phyloP scores from a whole-genome alignment of 352 stramenopile genomes.

The Vaucheria bursata region DNA sequence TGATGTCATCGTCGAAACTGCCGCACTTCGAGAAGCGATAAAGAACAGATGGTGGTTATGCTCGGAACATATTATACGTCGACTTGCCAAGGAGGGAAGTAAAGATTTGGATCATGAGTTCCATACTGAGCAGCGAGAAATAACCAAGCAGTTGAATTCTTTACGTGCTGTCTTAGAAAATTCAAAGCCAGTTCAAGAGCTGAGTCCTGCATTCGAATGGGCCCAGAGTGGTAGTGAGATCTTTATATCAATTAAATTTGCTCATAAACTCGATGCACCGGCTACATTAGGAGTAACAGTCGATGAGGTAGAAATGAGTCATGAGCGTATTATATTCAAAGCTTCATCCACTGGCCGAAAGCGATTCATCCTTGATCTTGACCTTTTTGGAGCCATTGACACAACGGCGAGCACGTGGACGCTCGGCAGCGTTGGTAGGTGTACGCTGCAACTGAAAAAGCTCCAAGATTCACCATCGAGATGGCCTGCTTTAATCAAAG shows the following conservation, averaged over 20 bases:
- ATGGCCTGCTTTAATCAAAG: not conserved
- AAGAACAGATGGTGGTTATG: not conserved
- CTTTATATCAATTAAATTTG: slow-evolving; percentile 51
- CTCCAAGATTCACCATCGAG: not conserved
- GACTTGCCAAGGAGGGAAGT: not conserved
- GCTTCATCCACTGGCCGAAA: slow-evolving; percentile 43
- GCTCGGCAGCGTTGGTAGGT: slow-evolving; percentile 4
- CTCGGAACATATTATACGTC: not conserved
- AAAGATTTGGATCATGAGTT: slow-evolving; percentile 15
- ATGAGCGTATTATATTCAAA: slow-evolving; percentile 14
- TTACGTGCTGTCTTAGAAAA: slow-evolving; percentile 21
- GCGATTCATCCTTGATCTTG: slow-evolving; percentile 45
- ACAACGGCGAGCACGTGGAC: slow-evolving; percentile 19
- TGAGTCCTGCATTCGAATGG: slow-evolving; percentile 51
- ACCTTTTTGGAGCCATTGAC: slow-evolving; percentile 44
- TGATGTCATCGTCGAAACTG: too few relatives aligned
- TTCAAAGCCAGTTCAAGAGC: slow-evolving; percentile 32
- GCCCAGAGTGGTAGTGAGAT: slow-evolving; percentile 46
- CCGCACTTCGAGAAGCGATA: not conserved
- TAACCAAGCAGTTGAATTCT: slow-evolving; percentile 24
- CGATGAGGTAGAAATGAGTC: slow-evolving; percentile 19
- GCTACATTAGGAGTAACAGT: slow-evolving; percentile 27
- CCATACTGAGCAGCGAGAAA: slow-evolving; percentile 36
- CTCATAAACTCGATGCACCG: slow-evolving; percentile 51
- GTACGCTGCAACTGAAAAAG: not conserved